Evolutionary conservation across 139 green algal genomes (phyloP), one percentile per base, ranked within the genome.

Genomic region (Micractinium sp.): DNA sequence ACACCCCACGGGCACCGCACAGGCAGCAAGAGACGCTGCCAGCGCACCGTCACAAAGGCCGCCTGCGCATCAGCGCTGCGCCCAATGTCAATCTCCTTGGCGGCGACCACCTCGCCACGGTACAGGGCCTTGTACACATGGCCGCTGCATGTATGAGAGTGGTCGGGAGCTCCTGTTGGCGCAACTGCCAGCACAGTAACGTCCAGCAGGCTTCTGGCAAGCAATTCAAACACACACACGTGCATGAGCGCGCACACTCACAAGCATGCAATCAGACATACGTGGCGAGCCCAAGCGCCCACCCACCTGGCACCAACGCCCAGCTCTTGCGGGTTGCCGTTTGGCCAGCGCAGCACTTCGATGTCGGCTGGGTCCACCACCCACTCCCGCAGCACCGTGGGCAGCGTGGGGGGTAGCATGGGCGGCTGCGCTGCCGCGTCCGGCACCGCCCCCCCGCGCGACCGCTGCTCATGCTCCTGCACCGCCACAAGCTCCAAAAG

Each of bases 291-390:
- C n/a, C n/a, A n/a, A n/a, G n/a, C n/a, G n/a, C 3, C 74, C 14
- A 36, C 75, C 75, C 75, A 81, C 75, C 75, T 81, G 75, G 75
- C 75, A 20, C 75, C 75, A 20, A 33, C 75, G 35, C 75, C 75
- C 22, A 81, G 75, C 75, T 14, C 3, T 7, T 81, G 75, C 75
- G 56, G 75, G 36, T 31, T 41, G 33, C 23, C 36, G 36, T 35
- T 29, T 12, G 67, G 67, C 67, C 23, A 35, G 1, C 33, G 23
- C 67, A 75, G 67, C 3, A 75, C n/a, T 3, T 2, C n/a, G 27
- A 75, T 75, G 14, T 75, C 67, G 16, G 67, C 23, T 25, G 67
- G 67, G 67, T 75, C 27, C 67, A 75, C 67, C 67, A 75, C 27
- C 5, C 67, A 75, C 27, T 29, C 20, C 67, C 67, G 18, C 67